These are phyloP conservation scores for Biscutella auriculata DNA, from an alignment of 441 rosid genomes.

Conservation along the genomic window DNA sequence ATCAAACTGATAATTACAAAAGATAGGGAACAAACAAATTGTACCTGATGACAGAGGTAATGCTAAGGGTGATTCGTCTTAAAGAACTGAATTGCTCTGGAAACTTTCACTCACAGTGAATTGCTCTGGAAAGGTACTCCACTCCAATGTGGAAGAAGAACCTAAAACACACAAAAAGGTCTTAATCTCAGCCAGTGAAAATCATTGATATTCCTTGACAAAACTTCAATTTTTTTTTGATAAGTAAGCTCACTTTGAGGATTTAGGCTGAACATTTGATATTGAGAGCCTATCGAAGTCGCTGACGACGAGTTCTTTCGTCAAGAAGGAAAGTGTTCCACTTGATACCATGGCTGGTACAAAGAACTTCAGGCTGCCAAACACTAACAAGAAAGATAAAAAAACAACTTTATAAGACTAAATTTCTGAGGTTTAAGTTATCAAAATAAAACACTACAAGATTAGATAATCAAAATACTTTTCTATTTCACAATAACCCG, in stretches of 20 bases:
- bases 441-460: too few relatives aligned
- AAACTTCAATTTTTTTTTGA: not conserved
- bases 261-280: conserved; percentile 76
- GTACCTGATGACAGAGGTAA: conserved; percentile 86
- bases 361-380: too few relatives aligned
- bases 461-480: too few relatives aligned
- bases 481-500: too few relatives aligned
- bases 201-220: not conserved
- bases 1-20: not conserved
- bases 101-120: conserved; percentile 64
- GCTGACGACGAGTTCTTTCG: conserved; percentile 72
- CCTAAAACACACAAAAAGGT: conserved; percentile 25
- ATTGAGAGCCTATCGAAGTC: conserved; percentile 89
- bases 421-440: too few relatives aligned
- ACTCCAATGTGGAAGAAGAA: conserved; percentile 85
- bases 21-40: not conserved
- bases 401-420: too few relatives aligned
- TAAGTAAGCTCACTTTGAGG: conserved; percentile 44
- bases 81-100: conserved; percentile 35
- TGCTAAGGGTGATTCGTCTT: conserved; percentile 74
- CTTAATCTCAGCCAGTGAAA: not conserved
- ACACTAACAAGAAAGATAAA: too few relatives aligned
- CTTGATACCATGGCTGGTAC: too few relatives aligned
- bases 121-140: conserved; percentile 79
- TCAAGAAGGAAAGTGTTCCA: conserved; percentile 73